phyloP scores from a whole-genome alignment of 2,329 filamentous ascomycete genomes.

The Juglanconis oblonga region DNA sequence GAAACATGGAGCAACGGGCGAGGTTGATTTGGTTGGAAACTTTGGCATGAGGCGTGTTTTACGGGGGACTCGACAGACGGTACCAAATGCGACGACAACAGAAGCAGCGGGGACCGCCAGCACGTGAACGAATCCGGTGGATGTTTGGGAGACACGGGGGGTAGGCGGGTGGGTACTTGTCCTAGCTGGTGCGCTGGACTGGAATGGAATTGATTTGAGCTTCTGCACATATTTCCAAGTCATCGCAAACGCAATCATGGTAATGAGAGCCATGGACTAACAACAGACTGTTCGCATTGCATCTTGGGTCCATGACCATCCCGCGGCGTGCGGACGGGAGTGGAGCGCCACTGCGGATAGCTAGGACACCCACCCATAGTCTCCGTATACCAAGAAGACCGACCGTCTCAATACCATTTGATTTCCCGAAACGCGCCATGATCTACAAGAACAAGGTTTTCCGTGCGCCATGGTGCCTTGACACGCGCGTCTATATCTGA shows the following conservation, averaged over 20 bases:
- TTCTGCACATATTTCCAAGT: conserved; percentile 7
- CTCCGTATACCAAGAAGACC: background rate
- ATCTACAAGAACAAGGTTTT: no score
- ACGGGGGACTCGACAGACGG: background rate
- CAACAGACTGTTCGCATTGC: background rate
- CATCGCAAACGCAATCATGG: no score
- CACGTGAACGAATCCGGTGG: background rate
- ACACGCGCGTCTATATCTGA: no score
- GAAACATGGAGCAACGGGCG: background rate
- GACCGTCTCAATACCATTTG: background rate
- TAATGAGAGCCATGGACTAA: background rate
- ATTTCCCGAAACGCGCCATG: background rate
- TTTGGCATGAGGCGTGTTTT: background rate
- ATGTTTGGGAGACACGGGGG: background rate
- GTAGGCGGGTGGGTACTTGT: background rate
- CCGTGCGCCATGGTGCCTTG: no score
- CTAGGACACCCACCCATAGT: background rate
- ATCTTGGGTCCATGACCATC: no score
- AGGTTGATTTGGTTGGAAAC: background rate
- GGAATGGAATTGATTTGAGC: background rate
- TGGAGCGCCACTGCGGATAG: background rate
- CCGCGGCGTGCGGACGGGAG: background rate
- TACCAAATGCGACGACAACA: background rate
- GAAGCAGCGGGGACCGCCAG: background rate
- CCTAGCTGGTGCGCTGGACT: background rate